These are phyloP conservation scores for Nasturtium officinale DNA, from an alignment of 345 rosid genomes.

Conservation along the genomic window DNA sequence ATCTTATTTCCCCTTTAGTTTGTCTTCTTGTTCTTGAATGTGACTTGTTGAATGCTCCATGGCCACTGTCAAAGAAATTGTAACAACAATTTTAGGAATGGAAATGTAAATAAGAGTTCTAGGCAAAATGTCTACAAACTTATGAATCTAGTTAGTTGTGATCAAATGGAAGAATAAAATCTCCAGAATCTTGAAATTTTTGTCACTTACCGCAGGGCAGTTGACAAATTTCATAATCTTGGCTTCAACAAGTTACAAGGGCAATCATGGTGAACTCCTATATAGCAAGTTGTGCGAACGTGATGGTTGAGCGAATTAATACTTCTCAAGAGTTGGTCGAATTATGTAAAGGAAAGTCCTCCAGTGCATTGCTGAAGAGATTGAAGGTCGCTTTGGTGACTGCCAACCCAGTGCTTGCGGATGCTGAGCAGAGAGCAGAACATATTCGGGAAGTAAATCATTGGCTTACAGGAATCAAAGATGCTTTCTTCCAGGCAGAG, in stretches of 20 bases:
- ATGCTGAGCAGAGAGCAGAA: slow-evolving; percentile 45
- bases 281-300: slow-evolving; percentile 8
- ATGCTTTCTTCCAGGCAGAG: slow-evolving; percentile 44
- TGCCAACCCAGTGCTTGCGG: slow-evolving; percentile 32
- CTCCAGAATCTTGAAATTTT: slow-evolving; percentile 20
- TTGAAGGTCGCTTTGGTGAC: slow-evolving; percentile 41
- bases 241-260: too few species aligned
- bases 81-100: slow-evolving; percentile 10
- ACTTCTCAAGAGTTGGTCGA: slow-evolving; percentile 39
- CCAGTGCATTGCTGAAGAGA: slow-evolving; percentile 36
- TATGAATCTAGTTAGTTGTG: slow-evolving; percentile 4
- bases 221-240: slow-evolving; percentile 15
- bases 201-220: slow-evolving; percentile 28
- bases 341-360: slow-evolving; percentile 28
- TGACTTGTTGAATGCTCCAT: slow-evolving; percentile 30
- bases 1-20: background rate
- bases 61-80: slow-evolving; percentile 2
- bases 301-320: slow-evolving; percentile 40
- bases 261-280: slow-evolving; percentile 34
- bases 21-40: slow-evolving; percentile 30
- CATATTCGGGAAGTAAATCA: slow-evolving; percentile 31
- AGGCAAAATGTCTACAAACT: slow-evolving; percentile 11
- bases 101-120: background rate
- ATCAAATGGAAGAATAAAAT: slow-evolving; percentile 1
- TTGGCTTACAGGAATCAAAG: slow-evolving; percentile 42